Base-by-base conservation (phyloP, 495 filamentous ascomycete genomes). In the Penicillium riverlandense region DNA sequence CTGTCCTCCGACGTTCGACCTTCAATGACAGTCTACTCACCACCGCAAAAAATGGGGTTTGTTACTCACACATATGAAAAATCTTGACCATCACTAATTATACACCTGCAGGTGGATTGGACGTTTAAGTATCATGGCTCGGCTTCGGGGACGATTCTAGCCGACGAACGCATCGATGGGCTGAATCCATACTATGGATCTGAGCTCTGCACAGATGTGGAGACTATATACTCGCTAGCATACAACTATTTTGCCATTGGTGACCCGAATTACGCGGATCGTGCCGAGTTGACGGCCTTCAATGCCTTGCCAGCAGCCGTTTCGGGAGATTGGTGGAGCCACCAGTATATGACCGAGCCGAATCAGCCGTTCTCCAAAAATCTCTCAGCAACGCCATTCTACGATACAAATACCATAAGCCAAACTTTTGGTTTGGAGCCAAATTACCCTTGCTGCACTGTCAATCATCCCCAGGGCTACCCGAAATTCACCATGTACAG, bases 381-480 rank as follows among this genome's bases (percentile, higher is more conserved):
- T 15, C 63, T 80, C 9, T 50, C 66, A 6, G 65, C 62, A 7
- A 54, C 52, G n/a, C 75, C 74, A 29, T 80, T 75, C 58, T 74
- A 53, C 38, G 75, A 81, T 43, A 70, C 71, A 9, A 50, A 57
- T 16, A 33, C 43, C 13, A 47, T 42, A 8, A 48, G 56, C 4
- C 46, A 59, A 29, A 52, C 47, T 9, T 63, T 50, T 29, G 59
- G 54, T 7, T 31, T 60, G 29, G 66, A 64, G 32, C 63, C 67
- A 8, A 60, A 69, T 36, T 69, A 70, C 41, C 75, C 77, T 7
- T 82, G 80, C 63, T 83, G 80, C 55, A 80, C 78, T 3, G 79
- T 84, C 43, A 82, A 83, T 52, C 72, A 80, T 54, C 75, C 72
- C 0, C 78, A 83, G 53, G 79, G 74, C 0, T 74, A 71, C 45